Evolutionary conservation across 1,284 basidiomycete genomes (phyloP).

Genomic region (Ustilago shanxiensis): DNA sequence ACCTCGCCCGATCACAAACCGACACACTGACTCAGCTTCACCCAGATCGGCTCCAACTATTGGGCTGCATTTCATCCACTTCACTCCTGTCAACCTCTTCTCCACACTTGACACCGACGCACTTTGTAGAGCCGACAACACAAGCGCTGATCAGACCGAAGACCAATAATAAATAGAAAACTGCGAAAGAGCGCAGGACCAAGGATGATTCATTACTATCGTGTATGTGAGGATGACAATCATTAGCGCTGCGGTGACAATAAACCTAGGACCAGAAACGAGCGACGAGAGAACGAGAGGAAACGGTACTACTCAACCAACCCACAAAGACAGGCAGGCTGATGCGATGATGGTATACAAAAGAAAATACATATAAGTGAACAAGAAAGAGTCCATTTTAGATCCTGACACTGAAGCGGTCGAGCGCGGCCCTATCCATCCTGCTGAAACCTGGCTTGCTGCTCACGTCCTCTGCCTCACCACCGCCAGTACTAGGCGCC

Average conservation of each 20-base stretch:
- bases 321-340: no score
- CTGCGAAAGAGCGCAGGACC: no score
- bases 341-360: slow-evolving; percentile 16
- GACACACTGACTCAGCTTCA: no score
- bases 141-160: no score
- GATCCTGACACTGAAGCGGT: slow-evolving; percentile 47
- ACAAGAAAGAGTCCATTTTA: slow-evolving; percentile 5
- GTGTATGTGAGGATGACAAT: slow-evolving; percentile 4
- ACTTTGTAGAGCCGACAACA: no score
- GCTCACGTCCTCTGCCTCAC: slow-evolving; percentile 12
- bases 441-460: slow-evolving; percentile 35
- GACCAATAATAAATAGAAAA: no score
- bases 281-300: slow-evolving; percentile 8
- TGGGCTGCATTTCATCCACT: no score
- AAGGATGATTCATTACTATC: no score
- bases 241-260: slow-evolving; percentile 23
- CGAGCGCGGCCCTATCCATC: slow-evolving; percentile 44
- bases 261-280: background rate
- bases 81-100: no score
- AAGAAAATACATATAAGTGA: background rate
- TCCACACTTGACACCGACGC: no score
- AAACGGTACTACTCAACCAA: background rate
- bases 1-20: no score
- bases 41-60: no score
- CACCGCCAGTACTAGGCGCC: slow-evolving; percentile 24